Base-by-base conservation (phyloP, 352 stramenopile species). In the Globisporangium orthogonon region DNA sequence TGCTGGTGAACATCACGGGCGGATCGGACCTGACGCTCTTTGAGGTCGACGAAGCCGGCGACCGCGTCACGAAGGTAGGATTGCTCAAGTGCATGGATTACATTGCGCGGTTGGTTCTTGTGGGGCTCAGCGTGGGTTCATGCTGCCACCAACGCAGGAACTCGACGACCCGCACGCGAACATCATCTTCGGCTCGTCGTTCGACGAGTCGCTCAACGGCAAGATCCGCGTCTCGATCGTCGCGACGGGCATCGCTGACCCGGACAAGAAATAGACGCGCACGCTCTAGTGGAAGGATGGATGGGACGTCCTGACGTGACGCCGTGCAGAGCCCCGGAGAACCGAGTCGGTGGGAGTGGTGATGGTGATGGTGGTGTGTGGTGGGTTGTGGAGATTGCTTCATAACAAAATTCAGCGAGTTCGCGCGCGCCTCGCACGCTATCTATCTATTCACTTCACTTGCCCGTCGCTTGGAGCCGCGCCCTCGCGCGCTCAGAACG, bases 1-100 rank as follows among this genome's bases (percentile, higher is more conserved):
- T 98, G 76, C 81, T 98, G 51, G 88, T 98, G 50, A 98, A 97
- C 67, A 98, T 98, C 62, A 97, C 89, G 7, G 94, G 94, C 18
- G 91, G 93, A 44, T 82, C 84, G 15, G 94, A 98, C 63, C 71
- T 98, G 75, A 97, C 87, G 58, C 76, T 98, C 35, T 93, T 95
- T 61, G 88, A 97, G 65, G 88, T 96, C 31, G 87, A 97, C 57
- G 80, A 93, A 56, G 88, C 88, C 15, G 86, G 84, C 7, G 85
- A 93, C 31, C 79, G 87, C 47, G 83, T 97, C 52, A 97, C 84
- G 6, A 69, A 79, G 63, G 70, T 78, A 29, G 35, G 39, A 54
- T 17, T 41, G 13, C 10, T 1, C 4, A 4, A 1, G 9, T 15
- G 11, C 9, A 13, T 4, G 10, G 37, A 10, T 13, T n/a, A 6